These are phyloP conservation scores for Phytopythium cucurbitacearum DNA, from an alignment of 352 stramenopile genomes.

Conservation along the genomic window DNA sequence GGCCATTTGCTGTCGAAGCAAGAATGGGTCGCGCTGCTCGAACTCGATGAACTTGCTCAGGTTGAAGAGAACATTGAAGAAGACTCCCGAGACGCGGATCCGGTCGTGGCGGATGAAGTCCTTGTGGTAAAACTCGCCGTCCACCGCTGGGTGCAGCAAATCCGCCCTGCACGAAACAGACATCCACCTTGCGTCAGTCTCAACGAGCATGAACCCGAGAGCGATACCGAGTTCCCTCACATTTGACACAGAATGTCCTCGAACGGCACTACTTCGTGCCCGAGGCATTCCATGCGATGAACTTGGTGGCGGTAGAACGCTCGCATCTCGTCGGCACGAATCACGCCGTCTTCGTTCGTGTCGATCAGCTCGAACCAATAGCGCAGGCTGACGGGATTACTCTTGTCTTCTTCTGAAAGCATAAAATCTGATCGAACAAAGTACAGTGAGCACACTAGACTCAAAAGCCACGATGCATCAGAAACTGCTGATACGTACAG, in stretches of 20 bases:
- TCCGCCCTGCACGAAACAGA: constrained; percentile 71
- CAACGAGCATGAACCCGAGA: background rate
- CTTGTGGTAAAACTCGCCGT: constrained; percentile 76
- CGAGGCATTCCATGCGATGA: constrained; percentile 97
- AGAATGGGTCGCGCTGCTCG: constrained; percentile 97
- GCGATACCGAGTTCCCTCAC: constrained; percentile 56
- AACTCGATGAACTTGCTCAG: constrained; percentile 99
- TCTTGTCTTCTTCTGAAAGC: constrained; percentile 98
- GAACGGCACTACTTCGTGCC: constrained; percentile 97
- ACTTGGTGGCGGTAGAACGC: constrained; percentile 93
- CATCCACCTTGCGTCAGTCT: background rate
- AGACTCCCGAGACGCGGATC: constrained; percentile 91
- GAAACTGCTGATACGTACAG: constrained; percentile 37
- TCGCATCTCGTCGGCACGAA: constrained; percentile 96
- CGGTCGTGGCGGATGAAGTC: constrained; percentile 85
- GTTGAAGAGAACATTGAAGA: constrained; percentile 99
- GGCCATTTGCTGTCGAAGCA: constrained; percentile 91
- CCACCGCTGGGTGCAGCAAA: constrained; percentile 65
- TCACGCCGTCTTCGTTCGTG: constrained; percentile 95
- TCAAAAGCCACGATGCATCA: background rate
- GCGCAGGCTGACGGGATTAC: constrained; percentile 92
- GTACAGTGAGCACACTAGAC: background rate
- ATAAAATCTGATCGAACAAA: constrained; percentile 90
- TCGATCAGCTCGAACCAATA: constrained; percentile 99
- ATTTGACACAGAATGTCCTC: constrained; percentile 99